A percentile compares a stretch with the other conserved stretches of the same genome.
phyloP scores from a whole-genome alignment of 2,329 filamentous ascomycete genomes.

The Zymoseptoria pseudotritici region DNA sequence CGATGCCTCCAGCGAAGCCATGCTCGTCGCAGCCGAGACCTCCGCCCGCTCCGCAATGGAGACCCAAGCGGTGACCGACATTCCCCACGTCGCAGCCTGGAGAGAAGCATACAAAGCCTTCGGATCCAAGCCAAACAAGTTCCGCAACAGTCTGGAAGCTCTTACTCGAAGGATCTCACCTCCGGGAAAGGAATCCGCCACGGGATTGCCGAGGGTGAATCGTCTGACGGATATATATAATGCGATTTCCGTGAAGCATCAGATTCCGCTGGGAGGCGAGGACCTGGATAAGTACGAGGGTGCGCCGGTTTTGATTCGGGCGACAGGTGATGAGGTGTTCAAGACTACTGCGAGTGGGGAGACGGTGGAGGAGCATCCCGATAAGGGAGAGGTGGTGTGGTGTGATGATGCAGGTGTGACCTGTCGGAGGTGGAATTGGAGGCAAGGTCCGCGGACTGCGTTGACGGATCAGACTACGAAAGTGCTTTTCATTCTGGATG shows the following conservation, averaged over 20 bases:
- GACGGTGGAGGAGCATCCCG: slow-evolving; percentile 13
- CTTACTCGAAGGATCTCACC: slow-evolving; percentile 26
- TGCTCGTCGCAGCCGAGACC: slow-evolving; percentile 27
- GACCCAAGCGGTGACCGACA: slow-evolving; percentile 22
- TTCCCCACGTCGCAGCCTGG: slow-evolving; percentile 34
- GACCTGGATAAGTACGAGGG: slow-evolving; percentile 34
- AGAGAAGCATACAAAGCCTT: slow-evolving; percentile 34
- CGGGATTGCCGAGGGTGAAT: slow-evolving; percentile 33
- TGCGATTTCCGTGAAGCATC: slow-evolving; percentile 33
- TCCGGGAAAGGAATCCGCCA: slow-evolving; percentile 9
- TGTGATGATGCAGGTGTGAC: slow-evolving; percentile 34
- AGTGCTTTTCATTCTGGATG: slow-evolving; percentile 33
- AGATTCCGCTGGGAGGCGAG: slow-evolving; percentile 34
- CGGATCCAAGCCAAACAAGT: slow-evolving; percentile 34
- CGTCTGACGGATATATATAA: slow-evolving; percentile 36
- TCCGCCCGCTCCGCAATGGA: slow-evolving; percentile 4
- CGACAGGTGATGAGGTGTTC: slow-evolving; percentile 31
- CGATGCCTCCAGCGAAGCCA: slow-evolving; percentile 25
- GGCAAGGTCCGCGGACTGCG: slow-evolving; percentile 32
- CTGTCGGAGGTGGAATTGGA: slow-evolving; percentile 36
- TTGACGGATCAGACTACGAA: slow-evolving; percentile 30
- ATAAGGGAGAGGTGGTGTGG: slow-evolving; percentile 34
- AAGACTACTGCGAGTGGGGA: slow-evolving; percentile 28
- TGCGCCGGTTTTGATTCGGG: slow-evolving; percentile 25
- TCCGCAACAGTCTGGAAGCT: slow-evolving; percentile 33